Evolutionary conservation across 2,329 filamentous ascomycete species (phyloP), one percentile per base, ranked within the genome.

Genomic region (Colletotrichum sp.): DNA sequence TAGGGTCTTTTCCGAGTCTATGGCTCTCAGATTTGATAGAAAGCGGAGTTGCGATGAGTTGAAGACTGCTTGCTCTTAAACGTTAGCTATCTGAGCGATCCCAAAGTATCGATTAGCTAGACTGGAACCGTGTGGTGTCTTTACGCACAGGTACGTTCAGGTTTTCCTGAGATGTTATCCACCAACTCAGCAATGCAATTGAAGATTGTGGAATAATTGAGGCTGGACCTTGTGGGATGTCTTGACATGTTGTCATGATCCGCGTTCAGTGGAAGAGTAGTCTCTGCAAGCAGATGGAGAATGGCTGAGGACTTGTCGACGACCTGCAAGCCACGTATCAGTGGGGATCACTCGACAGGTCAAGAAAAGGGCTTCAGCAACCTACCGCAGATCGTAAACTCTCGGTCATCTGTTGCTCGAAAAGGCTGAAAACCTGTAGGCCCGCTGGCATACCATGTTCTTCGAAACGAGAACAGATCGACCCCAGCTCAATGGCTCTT

Each of bases 321-420:
- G 2, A 48, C 39, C 39, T 48, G 9, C 3, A 48, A 0, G 2
- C 0, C 0, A 48, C 4, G 2, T 48, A 2, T 48, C 2, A 48
- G 39, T 3, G 2, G 9, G 0, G 0, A 48, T 48, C 1, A 12
- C 39, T 48, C 1, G 1, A 43, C 0, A 0, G 39, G 9, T n/a
- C 6, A 6, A 3, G 6, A n/a, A 6, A 43, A 2, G 1, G 1
- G 18, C 5, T 43, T 43, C 34, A 36, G 13, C 7, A 36, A 4
- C 34, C 34, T 18, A n/a, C 39, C 18, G 6, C 3, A 43, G 0
- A 43, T 1, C 39, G 3, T 1, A 43, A 4, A 0, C 1, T n/a
- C 5, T 48, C 18, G 3, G 39, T 48, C 0, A 48, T 12, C 0
- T n/a, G 3, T 48, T 48, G 9, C 0, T 48, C 18, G 1, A 48